Evolutionary conservation across 139 green algal genomes (phyloP).

Genomic region (Chlorella vulgaris): DNA sequence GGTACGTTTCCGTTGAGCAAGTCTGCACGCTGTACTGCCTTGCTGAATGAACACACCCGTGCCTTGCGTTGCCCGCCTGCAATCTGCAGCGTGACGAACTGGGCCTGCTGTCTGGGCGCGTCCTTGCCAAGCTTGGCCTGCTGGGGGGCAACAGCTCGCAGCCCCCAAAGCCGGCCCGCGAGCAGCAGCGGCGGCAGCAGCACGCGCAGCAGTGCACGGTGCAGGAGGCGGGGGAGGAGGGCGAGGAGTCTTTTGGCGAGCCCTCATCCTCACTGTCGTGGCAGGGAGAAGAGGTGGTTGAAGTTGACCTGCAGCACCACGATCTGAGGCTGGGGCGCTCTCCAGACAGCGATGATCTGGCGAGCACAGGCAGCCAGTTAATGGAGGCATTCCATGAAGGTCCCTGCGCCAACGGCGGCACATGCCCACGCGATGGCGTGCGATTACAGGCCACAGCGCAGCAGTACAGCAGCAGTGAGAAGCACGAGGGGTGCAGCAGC

Average conservation of each 20-base stretch:
- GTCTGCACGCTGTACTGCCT: background rate
- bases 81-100: conserved; percentile 32
- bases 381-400: background rate
- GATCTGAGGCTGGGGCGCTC: background rate
- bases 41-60: background rate
- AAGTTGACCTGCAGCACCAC: background rate
- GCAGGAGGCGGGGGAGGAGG: too few relatives aligned
- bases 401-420: background rate
- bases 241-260: too few relatives aligned
- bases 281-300: background rate
- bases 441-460: background rate
- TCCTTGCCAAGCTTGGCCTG: background rate
- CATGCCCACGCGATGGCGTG: background rate
- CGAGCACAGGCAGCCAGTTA: conserved; percentile 19
- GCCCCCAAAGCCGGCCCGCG: background rate
- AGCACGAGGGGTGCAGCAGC: background rate
- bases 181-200: background rate
- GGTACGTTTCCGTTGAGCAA: too few relatives aligned
- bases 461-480: background rate
- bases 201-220: background rate
- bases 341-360: conserved; percentile 23
- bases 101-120: conserved; percentile 9
- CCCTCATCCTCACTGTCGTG: too few relatives aligned
- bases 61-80: too few relatives aligned
- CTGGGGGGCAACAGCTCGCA: too few relatives aligned